Percentiles rank a stretch among this genome's conserved stretches.
Evolutionary conservation across 2,329 filamentous ascomycete species (phyloP).

Genomic region (Penicillium sp.): DNA sequence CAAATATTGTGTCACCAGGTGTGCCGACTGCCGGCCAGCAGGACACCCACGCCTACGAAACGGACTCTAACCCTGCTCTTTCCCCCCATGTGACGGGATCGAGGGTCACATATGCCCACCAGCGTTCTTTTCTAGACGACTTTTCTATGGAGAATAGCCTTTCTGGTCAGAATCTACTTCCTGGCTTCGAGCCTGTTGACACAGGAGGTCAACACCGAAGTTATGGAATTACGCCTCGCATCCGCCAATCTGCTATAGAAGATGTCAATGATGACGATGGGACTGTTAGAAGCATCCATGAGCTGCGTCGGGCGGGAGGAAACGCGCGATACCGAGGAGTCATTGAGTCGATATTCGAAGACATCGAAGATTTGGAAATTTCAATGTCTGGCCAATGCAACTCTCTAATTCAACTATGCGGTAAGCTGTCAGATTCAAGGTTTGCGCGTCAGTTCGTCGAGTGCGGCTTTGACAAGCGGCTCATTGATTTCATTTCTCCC

Average conservation of each 20-base stretch:
- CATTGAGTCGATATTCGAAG: constrained; percentile 53
- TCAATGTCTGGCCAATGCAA: constrained; percentile 47
- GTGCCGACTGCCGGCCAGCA: constrained; percentile 3
- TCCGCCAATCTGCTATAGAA: constrained; percentile 35
- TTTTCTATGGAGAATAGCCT: constrained; percentile 23
- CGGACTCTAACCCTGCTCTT: constrained; percentile 10
- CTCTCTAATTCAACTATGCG: constrained; percentile 52
- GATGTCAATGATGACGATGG: constrained; percentile 44
- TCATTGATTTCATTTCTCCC: constrained; percentile 57
- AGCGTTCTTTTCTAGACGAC: constrained; percentile 56
- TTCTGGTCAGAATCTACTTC: constrained; percentile 5
- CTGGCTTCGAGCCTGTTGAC: constrained; percentile 4
- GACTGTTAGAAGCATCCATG: constrained; percentile 54
- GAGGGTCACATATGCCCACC: constrained; percentile 54
- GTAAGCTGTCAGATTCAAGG: constrained; percentile 45
- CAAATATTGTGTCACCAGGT: constrained; percentile 2
- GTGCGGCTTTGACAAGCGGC: constrained; percentile 62
- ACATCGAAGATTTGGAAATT: constrained; percentile 48
- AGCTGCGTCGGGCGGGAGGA: constrained; percentile 54
- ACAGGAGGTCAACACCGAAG: constrained; percentile 4
- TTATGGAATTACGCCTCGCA: constrained; percentile 7
- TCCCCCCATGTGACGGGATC: constrained; percentile 32
- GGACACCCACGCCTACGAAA: constrained; percentile 4
- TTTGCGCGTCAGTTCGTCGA: constrained; percentile 57
- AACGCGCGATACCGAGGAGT: constrained; percentile 53